phyloP scores from a whole-genome alignment of 257 asterid genomes.

The Przewalskia tangutica region DNA sequence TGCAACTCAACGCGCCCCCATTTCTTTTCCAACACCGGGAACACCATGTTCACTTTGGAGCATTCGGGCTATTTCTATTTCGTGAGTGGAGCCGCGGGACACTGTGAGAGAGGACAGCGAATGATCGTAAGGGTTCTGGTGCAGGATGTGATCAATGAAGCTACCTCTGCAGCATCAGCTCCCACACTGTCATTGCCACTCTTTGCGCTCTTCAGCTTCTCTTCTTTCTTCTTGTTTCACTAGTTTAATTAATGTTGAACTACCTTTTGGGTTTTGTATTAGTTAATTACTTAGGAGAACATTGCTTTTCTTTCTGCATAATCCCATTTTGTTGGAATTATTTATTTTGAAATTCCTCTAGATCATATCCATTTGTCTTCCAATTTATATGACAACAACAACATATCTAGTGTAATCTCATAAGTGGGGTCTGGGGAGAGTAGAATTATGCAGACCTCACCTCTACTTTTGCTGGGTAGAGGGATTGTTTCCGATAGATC shows the following conservation, averaged over 20 bases:
- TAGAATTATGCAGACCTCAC: too few relatives aligned
- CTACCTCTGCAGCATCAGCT: constrained; percentile 8
- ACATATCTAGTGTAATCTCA: too few relatives aligned
- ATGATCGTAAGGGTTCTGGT: constrained; percentile 56
- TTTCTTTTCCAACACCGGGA: constrained; percentile 56
- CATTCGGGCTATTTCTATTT: constrained; percentile 61
- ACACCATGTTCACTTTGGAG: constrained; percentile 30
- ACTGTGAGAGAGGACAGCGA: constrained; percentile 50
- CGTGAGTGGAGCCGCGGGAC: constrained; percentile 63
- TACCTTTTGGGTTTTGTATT: background rate
- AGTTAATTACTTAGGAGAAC: background rate
- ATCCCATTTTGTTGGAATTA: too few relatives aligned
- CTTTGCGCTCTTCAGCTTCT: constrained; percentile 14
- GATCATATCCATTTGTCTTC: too few relatives aligned
- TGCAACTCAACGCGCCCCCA: constrained; percentile 52
- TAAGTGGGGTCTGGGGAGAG: too few relatives aligned
- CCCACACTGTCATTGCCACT: background rate
- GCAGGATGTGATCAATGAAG: constrained; percentile 9
- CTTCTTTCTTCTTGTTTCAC: background rate
- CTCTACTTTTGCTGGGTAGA: too few relatives aligned
- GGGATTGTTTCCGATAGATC: too few relatives aligned
- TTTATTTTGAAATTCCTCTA: too few relatives aligned
- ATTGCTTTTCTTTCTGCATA: too few relatives aligned
- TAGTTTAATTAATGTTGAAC: background rate
- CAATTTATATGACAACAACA: too few relatives aligned